Percentiles rank a stretch among this genome's conserved stretches.
Evolutionary conservation across 2,329 filamentous ascomycete species (phyloP).

Genomic region (Colletotrichum limetticola): DNA sequence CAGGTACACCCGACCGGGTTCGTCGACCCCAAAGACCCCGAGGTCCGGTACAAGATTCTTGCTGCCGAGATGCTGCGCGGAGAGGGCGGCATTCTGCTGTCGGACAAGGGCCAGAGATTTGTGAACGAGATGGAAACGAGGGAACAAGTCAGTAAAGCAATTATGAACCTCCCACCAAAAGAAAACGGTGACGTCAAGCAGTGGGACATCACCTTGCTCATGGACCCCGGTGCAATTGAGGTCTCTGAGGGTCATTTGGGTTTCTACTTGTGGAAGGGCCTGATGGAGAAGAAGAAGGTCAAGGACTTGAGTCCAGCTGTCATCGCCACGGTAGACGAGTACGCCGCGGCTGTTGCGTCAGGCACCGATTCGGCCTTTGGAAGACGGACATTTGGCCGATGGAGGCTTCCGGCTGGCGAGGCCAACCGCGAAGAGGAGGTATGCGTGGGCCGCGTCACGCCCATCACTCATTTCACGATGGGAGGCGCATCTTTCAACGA

Average conservation of each 20-base stretch:
- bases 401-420: conserved; percentile 58
- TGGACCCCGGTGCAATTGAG: conserved; percentile 67
- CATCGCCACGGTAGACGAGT: conserved; percentile 58
- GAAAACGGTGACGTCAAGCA: conserved; percentile 52
- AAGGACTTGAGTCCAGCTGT: conserved; percentile 55
- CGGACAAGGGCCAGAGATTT: conserved; percentile 60
- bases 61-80: conserved; percentile 72
- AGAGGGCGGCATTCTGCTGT: conserved; percentile 69
- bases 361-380: conserved; percentile 55
- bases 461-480: conserved; percentile 75
- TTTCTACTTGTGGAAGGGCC: conserved; percentile 72
- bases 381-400: conserved; percentile 64
- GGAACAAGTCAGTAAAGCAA: conserved; percentile 63
- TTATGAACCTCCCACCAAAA: conserved; percentile 53
- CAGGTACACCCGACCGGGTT: conserved; percentile 76
- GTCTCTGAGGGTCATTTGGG: conserved; percentile 66
- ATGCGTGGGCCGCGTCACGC: conserved; percentile 69
- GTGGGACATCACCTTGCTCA: conserved; percentile 68
- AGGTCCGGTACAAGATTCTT: conserved; percentile 66
- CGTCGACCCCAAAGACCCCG: conserved; percentile 61
- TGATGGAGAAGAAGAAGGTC: conserved; percentile 67
- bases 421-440: conserved; percentile 61
- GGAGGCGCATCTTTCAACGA: conserved; percentile 69
- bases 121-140: conserved; percentile 72
- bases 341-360: conserved; percentile 56